phyloP scores from a whole-genome alignment of 2,329 filamentous ascomycete species.

The Epichloe brachyelytri region DNA sequence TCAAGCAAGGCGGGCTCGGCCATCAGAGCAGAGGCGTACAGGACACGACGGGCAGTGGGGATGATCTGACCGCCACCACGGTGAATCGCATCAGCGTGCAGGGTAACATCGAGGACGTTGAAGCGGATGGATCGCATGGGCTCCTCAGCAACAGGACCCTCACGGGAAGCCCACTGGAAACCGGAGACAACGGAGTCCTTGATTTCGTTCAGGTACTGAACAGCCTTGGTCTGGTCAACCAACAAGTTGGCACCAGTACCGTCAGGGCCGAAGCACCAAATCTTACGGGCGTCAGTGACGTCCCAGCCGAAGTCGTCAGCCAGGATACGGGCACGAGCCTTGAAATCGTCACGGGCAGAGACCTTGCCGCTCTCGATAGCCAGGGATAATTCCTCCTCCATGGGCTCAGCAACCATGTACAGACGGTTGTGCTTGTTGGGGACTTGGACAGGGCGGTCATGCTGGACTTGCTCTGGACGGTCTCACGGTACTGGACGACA shows the following conservation, averaged over 20 bases:
- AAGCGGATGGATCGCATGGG: slow-evolving; percentile 94
- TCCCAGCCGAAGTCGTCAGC: slow-evolving; percentile 98
- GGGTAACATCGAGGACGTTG: slow-evolving; percentile 99
- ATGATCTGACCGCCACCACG: slow-evolving; percentile 99
- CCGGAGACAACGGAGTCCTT: slow-evolving; percentile 99
- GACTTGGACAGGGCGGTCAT: slow-evolving; percentile 98
- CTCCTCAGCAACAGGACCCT: slow-evolving; percentile 96
- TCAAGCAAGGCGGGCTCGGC: slow-evolving; percentile 86
- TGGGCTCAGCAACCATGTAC: slow-evolving; percentile 84
- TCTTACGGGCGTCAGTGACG: slow-evolving; percentile 99
- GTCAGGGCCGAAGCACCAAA: slow-evolving; percentile 99
- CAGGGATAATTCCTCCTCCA: slow-evolving; percentile 80
- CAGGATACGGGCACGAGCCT: slow-evolving; percentile 88
- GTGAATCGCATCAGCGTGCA: slow-evolving; percentile 98
- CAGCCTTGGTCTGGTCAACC: slow-evolving; percentile 99
- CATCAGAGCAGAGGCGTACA: slow-evolving; percentile 85
- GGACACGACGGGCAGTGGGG: slow-evolving; percentile 91
- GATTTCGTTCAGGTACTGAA: slow-evolving; percentile 99
- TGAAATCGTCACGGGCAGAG: slow-evolving; percentile 93
- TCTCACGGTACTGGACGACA: slow-evolving; percentile 98
- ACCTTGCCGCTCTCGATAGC: slow-evolving; percentile 92
- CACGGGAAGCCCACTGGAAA: slow-evolving; percentile 99
- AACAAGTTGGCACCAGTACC: slow-evolving; percentile 96
- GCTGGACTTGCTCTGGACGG: slow-evolving; percentile 69
- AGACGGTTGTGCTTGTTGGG: slow-evolving; percentile 99